Base-by-base conservation (phyloP, 345 rosid species). In the Euphorbia lathyris region DNA sequence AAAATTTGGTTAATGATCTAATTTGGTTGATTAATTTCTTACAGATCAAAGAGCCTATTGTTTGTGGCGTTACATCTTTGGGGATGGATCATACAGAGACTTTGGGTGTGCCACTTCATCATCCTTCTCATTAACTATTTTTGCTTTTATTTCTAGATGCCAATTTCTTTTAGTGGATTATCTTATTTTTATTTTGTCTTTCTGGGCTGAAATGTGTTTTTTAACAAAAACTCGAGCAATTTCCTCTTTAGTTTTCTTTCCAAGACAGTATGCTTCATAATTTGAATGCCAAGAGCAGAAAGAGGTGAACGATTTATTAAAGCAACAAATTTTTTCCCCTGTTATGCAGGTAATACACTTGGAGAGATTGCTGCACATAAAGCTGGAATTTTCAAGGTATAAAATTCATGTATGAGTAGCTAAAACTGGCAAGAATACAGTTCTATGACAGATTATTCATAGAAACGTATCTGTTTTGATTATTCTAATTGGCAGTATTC, bases 381-480 rank as follows among this genome's bases (percentile, higher is more conserved):
- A 81, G 98, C 98, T 68, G 98, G 98, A 63, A 87, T 93, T 77
- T 87, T 93, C 73, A 93, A 93, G 98, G 98, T 93, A 82, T 69
- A 60, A 68, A 72, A 63, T 70, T 77, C 69, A 27, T 68, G 53
- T 58, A 26, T 62, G 8, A 34, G 25, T 22, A 69, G 56, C 58
- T 62, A 76, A 75, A 63, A 34, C 67, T 38, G 38, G 72, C 72
- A 74, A 34, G 23, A 67, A 34, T 38, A 30, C 66, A 27, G 10
- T 72, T 75, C 63, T 51, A 67, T 75, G 30, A 38, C 27, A 61
- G 58, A 20, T 66, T 71, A 61, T 63, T 72, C 32, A 45, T 68
- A 75, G 71, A 27, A 43, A 68, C 51, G 70, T 69, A 66, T 68
- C 65, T 69, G 58, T 77, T 67, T 75, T 48, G 58, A 74, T 66